A percentile compares a stretch with the other conserved stretches of the same genome.
Conservation (phyloP, 176 grass and related monocot species). For the Secale cereale region DNA sequence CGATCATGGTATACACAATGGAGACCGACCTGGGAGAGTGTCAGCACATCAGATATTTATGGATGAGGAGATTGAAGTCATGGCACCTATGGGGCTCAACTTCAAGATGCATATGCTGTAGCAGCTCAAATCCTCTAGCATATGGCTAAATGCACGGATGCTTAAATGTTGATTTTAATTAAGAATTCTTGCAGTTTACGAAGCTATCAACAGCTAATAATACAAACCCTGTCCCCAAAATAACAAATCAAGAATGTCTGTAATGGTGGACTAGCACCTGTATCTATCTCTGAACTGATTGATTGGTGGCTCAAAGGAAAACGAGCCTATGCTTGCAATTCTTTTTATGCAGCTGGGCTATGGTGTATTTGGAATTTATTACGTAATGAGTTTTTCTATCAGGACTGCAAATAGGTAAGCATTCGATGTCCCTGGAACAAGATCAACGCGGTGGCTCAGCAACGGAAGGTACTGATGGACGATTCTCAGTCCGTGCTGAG, state of each 20-base stretch:
- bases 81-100: not conserved
- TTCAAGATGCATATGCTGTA: not conserved
- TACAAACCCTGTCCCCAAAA: not conserved
- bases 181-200: not conserved
- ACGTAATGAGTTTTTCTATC: too few species aligned
- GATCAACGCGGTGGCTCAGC: too few species aligned
- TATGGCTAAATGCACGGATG: not conserved
- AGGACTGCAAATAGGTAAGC: too few species aligned
- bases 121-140: not conserved
- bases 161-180: not conserved
- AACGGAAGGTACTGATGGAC: too few species aligned
- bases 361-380: too few species aligned
- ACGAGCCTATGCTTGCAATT: too few species aligned
- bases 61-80: not conserved
- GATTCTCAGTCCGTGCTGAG: too few species aligned
- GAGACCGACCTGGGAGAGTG: constrained; percentile 66
- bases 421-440: too few species aligned
- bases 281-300: too few species aligned
- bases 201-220: not conserved
- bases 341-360: too few species aligned
- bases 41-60: not conserved
- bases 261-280: too few species aligned
- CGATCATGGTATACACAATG: constrained; percentile 87
- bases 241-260: not conserved
- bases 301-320: too few species aligned